Conservation (phyloP, 129 eudicot genomes). For the Solidago caesia region DNA sequence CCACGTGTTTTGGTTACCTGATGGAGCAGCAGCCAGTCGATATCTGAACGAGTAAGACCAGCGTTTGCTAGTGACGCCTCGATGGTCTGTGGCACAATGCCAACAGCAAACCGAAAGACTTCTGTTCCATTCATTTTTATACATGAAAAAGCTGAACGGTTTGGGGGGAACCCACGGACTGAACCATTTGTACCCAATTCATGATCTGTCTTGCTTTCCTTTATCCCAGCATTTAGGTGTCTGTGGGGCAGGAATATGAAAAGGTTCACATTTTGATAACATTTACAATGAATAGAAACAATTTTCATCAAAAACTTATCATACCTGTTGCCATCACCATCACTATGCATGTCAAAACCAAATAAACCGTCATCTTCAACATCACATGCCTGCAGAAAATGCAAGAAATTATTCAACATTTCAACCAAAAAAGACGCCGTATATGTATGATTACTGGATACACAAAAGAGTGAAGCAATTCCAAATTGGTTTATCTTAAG, state of each 20-base stretch:
- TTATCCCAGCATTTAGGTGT: conserved; percentile 65
- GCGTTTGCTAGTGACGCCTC: conserved; percentile 76
- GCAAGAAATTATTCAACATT: not conserved
- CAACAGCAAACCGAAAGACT: conserved; percentile 81
- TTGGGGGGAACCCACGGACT: conserved; percentile 56
- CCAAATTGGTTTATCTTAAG: not conserved
- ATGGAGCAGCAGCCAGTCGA: conserved; percentile 91
- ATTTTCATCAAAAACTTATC: not conserved
- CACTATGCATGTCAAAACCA: conserved; percentile 92
- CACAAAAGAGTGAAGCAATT: not conserved
- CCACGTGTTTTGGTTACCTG: conserved; percentile 51
- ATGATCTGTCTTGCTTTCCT: conserved; percentile 37
- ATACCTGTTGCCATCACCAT: conserved; percentile 77
- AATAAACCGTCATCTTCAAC: conserved; percentile 79
- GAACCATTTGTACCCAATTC: conserved; percentile 62
- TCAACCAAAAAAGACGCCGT: not conserved
- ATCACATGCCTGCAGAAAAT: conserved; percentile 66
- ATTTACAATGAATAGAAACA: conserved; percentile 6
- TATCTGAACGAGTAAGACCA: conserved; percentile 59
- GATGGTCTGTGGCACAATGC: conserved; percentile 78
- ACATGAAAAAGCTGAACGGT: conserved; percentile 51
- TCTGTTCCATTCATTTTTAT: conserved; percentile 89
- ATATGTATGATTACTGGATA: not conserved
- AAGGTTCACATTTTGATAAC: not conserved
- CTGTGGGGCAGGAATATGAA: conserved; percentile 29